Base-by-base conservation (phyloP, 176 grass and related monocot species). In the Echinochloa phyllopogon region DNA sequence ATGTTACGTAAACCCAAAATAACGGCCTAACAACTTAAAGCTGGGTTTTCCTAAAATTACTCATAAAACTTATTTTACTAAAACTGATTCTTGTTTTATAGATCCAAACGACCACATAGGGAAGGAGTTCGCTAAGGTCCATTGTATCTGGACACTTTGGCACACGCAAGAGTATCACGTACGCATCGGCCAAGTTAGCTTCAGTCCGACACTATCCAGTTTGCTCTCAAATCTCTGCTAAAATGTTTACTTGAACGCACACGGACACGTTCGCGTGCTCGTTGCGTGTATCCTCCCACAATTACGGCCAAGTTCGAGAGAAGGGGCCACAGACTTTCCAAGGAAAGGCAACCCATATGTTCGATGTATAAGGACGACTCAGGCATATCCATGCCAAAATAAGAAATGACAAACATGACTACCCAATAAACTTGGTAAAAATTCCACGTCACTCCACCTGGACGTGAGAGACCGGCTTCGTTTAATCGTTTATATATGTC, bases 111-210 rank as follows among this genome's bases (percentile, higher is more conserved):
- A 41, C 40, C 40, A 41, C 40, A n/a, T n/a, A 41, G 48, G 38
- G 69, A 41, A 23, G 36, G 77, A 38, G 25, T 39, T 65, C 6
- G 44, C 33, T 39, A 10, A 71, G 67, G 48, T 66, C 68, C 87
- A 84, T 74, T 84, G 82, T 49, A 84, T 48, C 58, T 33, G 50
- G 27, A 24, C 82, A 37, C 13, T n/a, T 65, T 20, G 33, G 49
- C 72, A 75, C 48, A 33, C 29, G 29, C 1, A 33, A 33, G 29
- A 33, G 60, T 45, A 45, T 45, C 48, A 67, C 17, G 23, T 17
- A 60, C 15, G 12, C 47, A 39, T 51, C 11, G 68, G n/a, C 11
- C 18, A 87, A 87, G 60, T 8, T 81, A 25, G 1, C 33, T 88
- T 70, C 63, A 33, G 29, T 33, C 29, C 29, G 29, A 33, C 10